Evolutionary conservation across 2,329 filamentous ascomycete genomes (phyloP).

Genomic region (Colletotrichum paranaense): DNA sequence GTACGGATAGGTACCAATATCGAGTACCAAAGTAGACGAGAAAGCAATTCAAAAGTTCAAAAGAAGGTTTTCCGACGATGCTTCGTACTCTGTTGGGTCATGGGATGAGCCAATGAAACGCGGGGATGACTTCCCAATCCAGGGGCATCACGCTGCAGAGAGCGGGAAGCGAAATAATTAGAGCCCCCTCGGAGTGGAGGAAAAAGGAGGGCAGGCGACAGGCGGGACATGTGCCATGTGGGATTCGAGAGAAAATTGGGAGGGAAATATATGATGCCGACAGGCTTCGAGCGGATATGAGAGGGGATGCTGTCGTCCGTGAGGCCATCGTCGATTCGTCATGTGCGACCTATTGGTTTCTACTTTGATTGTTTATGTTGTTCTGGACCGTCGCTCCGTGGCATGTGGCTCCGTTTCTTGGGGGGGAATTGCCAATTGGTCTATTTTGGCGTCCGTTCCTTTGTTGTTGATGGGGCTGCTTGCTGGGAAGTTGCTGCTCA

Average conservation of each 20-base stretch:
- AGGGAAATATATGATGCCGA: background rate
- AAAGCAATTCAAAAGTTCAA: slow-evolving; percentile 12
- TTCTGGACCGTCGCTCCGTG: slow-evolving; percentile 22
- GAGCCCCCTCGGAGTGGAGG: slow-evolving; percentile 25
- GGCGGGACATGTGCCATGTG: slow-evolving; percentile 11
- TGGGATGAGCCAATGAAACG: slow-evolving; percentile 24
- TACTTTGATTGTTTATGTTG: slow-evolving; percentile 8
- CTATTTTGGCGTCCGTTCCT: slow-evolving; percentile 19
- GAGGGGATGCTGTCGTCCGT: background rate
- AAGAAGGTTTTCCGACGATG: slow-evolving; percentile 17
- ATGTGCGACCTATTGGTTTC: slow-evolving; percentile 13
- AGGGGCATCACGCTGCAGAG: slow-evolving; percentile 24
- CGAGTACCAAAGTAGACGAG: slow-evolving; percentile 5
- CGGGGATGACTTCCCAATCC: slow-evolving; percentile 33
- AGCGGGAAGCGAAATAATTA: slow-evolving; percentile 32
- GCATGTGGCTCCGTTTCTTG: slow-evolving; percentile 10
- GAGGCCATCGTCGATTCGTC: slow-evolving; percentile 28
- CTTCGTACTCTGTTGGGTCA: slow-evolving; percentile 6
- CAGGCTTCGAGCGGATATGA: slow-evolving; percentile 14
- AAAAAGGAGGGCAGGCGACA: background rate
- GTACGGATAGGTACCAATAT: background rate
- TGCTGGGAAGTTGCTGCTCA: background rate
- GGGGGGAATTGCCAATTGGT: background rate
- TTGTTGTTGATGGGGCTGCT: slow-evolving; percentile 16
- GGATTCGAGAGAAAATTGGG: background rate